These are phyloP conservation scores for Imleria badia DNA, from an alignment of 768 basidiomycete genomes.

Conservation along the genomic window DNA sequence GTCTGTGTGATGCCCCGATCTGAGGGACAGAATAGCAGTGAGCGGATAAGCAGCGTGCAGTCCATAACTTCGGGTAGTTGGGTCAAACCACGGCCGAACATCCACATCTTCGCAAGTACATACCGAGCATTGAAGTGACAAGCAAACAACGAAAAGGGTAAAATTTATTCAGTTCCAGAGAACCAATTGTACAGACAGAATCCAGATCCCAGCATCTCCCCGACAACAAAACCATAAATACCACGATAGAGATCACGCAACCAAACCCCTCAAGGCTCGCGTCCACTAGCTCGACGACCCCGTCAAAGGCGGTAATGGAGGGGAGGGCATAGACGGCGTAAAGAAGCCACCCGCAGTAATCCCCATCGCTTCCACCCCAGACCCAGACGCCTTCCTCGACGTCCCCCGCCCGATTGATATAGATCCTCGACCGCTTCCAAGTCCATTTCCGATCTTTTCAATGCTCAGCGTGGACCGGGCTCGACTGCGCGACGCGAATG, in stretches of 20 bases:
- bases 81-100: no score
- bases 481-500: constrained; percentile 40
- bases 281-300: no score
- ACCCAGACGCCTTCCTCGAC: constrained; percentile 60
- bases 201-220: neutral
- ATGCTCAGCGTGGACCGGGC: constrained; percentile 65
- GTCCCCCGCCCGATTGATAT: constrained; percentile 66
- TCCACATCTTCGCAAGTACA: no score
- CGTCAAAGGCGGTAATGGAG: constrained; percentile 31
- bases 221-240: neutral
- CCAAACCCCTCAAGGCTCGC: constrained; percentile 8
- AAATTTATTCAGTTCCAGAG: no score
- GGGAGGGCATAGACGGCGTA: constrained; percentile 44
- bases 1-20: no score
- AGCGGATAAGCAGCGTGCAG: neutral
- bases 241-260: neutral
- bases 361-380: constrained; percentile 73
- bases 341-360: constrained; percentile 82
- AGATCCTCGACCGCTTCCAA: constrained; percentile 49
- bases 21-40: no score
- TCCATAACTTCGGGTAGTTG: neutral
- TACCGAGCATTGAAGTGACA: no score
- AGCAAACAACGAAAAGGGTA: neutral
- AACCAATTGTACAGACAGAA: no score
- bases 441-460: constrained; percentile 39